Percentiles rank a stretch among this genome's conserved stretches.
phyloP scores from a whole-genome alignment of 2,329 filamentous ascomycete genomes.

The Rachicladosporium sp. region DNA sequence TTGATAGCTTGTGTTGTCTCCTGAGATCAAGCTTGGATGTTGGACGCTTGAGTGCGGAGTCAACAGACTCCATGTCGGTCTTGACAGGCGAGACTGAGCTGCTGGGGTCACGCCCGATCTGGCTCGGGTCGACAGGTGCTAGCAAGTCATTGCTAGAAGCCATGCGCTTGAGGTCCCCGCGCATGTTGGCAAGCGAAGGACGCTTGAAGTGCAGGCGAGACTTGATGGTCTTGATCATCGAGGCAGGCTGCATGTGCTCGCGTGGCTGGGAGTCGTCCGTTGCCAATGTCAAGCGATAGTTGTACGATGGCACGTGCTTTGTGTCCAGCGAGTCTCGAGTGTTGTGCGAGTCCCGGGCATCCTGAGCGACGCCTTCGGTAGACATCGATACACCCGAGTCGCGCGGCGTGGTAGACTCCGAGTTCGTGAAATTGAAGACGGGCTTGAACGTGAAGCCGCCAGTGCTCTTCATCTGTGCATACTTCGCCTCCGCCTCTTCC shows the following conservation, averaged over 20 bases:
- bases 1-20: slow-evolving; percentile 44
- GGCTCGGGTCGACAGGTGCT: slow-evolving; percentile 3
- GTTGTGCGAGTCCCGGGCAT: no score
- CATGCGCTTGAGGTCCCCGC: slow-evolving; percentile 21
- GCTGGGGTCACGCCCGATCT: slow-evolving; percentile 24
- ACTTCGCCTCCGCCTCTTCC: slow-evolving; percentile 37
- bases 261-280: slow-evolving; percentile 10
- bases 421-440: slow-evolving; percentile 3
- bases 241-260: slow-evolving; percentile 12
- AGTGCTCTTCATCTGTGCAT: slow-evolving; percentile 41
- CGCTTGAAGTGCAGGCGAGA: slow-evolving; percentile 18
- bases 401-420: slow-evolving; percentile 3
- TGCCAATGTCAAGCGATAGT: slow-evolving; percentile 7
- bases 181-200: slow-evolving; percentile 23
- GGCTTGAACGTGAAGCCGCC: slow-evolving; percentile 32
- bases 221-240: slow-evolving; percentile 7
- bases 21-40: slow-evolving; percentile 45
- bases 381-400: slow-evolving; percentile 20
- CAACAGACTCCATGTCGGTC: slow-evolving; percentile 9
- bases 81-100: slow-evolving; percentile 21
- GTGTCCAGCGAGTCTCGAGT: slow-evolving; percentile 6
- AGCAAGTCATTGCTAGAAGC: slow-evolving; percentile 21
- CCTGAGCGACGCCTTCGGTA: slow-evolving; percentile 2
- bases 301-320: slow-evolving; percentile 8
- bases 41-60: slow-evolving; percentile 29